Conservation (phyloP, 257 asterid species). For the Thymus mandschuricus region DNA sequence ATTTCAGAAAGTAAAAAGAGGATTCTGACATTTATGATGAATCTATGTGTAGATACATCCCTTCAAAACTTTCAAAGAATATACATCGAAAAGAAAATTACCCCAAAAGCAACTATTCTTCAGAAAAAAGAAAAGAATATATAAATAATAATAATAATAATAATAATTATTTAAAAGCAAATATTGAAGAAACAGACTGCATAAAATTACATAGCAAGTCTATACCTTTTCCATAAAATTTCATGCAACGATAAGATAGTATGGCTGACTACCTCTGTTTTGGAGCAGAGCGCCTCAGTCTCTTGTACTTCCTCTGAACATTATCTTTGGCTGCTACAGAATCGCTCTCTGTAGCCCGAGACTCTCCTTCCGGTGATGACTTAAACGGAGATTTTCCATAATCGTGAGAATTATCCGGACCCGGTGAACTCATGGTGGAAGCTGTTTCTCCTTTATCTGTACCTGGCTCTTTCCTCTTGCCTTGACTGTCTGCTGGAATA, state of each 20-base stretch:
- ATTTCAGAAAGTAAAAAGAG: too few relatives aligned
- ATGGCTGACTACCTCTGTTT: constrained; percentile 13
- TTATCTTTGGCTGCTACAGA: constrained; percentile 39
- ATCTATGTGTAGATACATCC: neutral
- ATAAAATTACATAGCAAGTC: neutral
- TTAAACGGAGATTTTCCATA: constrained; percentile 27
- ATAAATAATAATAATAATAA: neutral
- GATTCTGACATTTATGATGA: too few relatives aligned
- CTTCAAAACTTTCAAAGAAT: neutral
- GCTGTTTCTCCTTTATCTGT: constrained; percentile 25
- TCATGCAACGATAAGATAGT: neutral
- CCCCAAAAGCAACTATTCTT: neutral
- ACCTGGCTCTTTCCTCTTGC: constrained; percentile 41
- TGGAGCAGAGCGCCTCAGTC: constrained; percentile 45
- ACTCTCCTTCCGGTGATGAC: constrained; percentile 35
- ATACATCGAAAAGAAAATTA: neutral
- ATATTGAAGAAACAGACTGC: constrained; percentile 14
- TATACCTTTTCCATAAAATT: constrained; percentile 7
- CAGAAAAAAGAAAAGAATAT: neutral
- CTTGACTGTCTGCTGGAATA: constrained; percentile 23
- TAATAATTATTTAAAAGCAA: neutral
- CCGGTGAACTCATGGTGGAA: constrained; percentile 23
- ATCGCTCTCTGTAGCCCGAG: constrained; percentile 21
- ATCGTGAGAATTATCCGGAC: constrained; percentile 28
- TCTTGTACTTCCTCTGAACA: constrained; percentile 48